Percentiles rank a stretch among this genome's conserved stretches.
phyloP scores from a whole-genome alignment of 306 rosid genomes.

The Vicia faba region DNA sequence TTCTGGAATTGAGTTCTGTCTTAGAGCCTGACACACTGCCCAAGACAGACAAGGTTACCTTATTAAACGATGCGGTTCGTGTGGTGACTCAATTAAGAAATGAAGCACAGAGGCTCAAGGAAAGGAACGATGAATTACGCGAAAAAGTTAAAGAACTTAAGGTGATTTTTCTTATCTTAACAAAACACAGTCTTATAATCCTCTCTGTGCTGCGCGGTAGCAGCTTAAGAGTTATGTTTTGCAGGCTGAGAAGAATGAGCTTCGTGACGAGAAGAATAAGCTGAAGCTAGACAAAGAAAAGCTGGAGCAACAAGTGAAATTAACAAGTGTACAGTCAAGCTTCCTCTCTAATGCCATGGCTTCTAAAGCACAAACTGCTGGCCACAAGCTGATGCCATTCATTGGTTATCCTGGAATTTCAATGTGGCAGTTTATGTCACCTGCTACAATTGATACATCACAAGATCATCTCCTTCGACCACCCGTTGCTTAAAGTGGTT shows the following conservation, averaged over 20 bases:
- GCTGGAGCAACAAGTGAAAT: conserved; percentile 61
- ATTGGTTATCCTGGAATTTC: conserved; percentile 84
- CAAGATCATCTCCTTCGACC: conserved; percentile 90
- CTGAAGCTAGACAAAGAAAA: conserved; percentile 76
- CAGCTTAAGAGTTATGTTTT: conserved; percentile 12
- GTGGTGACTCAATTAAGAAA: conserved; percentile 63
- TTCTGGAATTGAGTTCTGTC: conserved; percentile 77
- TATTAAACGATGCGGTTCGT: conserved; percentile 74
- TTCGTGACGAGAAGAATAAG: conserved; percentile 91
- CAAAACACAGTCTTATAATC: background rate
- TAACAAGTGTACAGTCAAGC: conserved; percentile 52
- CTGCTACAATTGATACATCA: conserved; percentile 79
- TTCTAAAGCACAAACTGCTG: conserved; percentile 56
- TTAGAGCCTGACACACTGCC: conserved; percentile 78
- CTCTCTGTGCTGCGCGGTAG: background rate
- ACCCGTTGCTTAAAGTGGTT: conserved; percentile 79
- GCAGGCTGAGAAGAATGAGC: conserved; percentile 93
- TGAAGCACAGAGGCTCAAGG: conserved; percentile 69
- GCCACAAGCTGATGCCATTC: conserved; percentile 75
- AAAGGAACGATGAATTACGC: conserved; percentile 54
- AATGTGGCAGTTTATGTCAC: conserved; percentile 96
- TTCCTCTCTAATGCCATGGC: conserved; percentile 58
- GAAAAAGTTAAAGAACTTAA: conserved; percentile 77
- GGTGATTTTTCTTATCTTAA: conserved; percentile 44
- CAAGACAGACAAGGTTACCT: conserved; percentile 75